phyloP scores from a whole-genome alignment of 768 basidiomycete genomes.

The Russula foetens region DNA sequence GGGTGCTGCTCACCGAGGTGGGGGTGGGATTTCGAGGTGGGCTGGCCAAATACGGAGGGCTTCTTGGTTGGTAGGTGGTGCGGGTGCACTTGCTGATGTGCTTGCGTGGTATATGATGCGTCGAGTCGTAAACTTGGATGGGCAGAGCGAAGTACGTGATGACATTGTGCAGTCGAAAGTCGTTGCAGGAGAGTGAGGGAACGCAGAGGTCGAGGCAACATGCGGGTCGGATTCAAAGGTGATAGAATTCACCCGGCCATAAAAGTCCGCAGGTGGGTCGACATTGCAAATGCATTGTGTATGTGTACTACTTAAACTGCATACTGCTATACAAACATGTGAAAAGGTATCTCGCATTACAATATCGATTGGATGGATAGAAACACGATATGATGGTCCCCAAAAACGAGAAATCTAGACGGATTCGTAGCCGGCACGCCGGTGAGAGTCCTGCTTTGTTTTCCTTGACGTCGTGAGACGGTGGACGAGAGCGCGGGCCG shows the following conservation, averaged over 20 bases:
- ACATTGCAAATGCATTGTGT: too few relatives aligned
- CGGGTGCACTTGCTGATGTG: constrained; percentile 1
- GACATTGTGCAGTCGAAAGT: too few relatives aligned
- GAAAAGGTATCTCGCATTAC: too few relatives aligned
- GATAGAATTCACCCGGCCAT: too few relatives aligned
- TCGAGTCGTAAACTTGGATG: background rate
- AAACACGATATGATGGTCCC: too few relatives aligned
- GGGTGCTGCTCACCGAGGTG: constrained; percentile 28
- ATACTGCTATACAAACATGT: too few relatives aligned
- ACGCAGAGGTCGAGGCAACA: constrained; percentile 3
- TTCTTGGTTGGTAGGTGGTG: constrained; percentile 22
- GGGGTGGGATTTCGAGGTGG: constrained; percentile 35
- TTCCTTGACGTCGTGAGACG: background rate
- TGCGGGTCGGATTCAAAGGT: background rate
- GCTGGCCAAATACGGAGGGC: constrained; percentile 37
- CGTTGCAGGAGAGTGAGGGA: background rate
- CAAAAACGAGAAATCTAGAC: background rate
- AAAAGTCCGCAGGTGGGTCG: too few relatives aligned
- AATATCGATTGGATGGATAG: too few relatives aligned
- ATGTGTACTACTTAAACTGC: too few relatives aligned
- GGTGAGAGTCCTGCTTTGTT: background rate
- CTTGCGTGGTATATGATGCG: constrained; percentile 9
- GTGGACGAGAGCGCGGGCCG: background rate
- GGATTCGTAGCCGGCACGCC: background rate
- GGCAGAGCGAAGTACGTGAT: background rate